Base-by-base conservation (phyloP, 257 asterid genomes). In the Henckelia pumila region DNA sequence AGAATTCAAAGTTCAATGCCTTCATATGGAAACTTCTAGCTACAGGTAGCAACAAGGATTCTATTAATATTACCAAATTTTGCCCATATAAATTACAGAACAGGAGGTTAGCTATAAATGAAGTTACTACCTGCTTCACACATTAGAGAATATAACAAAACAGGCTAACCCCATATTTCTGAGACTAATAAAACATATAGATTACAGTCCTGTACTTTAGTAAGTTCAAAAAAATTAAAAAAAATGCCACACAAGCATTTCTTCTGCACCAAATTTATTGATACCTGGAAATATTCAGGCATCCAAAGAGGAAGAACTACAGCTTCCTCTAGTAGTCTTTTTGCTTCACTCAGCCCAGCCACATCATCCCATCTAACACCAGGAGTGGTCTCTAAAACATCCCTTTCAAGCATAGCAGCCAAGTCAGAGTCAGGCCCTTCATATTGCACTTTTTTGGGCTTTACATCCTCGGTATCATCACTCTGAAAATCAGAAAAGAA, bases 371-470 rank as follows among this genome's bases (percentile, higher is more conserved):
- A 94, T 79, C 97, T 86, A 71, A 94, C 97, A 59, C 99, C 99
- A 69, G 99, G 97, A 70, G 79, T 84, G 61, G 91, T 73, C 73
- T 94, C 99, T 80, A 94, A 76, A 59, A 94, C 99, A 83, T 94
- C 99, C 82, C 96, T 88, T 79, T 91, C 97, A 75, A 91, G 95
- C 99, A 94, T 94, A 70, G 97, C 99, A 80, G 99, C 99, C 89
- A 94, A 76, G 82, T 94, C 99, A 1, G 78, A 87, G 79, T 94
- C 97, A 68, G 99, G 99, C 64, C 99, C 97, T 82, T 94, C 99
- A 67, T 94, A 94, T 67, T 91, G 91, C 56, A 79, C 84, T 59
- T 83, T 85, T 79, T 88, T 94, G 56, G 91, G 32, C 82, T 94
- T 94, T 67, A 92, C 96, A 22, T 94, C 99, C 71, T 94, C 99